phyloP scores from a whole-genome alignment of 192 early-diverging fungal genomes.

The Entrophospora sp. region DNA sequence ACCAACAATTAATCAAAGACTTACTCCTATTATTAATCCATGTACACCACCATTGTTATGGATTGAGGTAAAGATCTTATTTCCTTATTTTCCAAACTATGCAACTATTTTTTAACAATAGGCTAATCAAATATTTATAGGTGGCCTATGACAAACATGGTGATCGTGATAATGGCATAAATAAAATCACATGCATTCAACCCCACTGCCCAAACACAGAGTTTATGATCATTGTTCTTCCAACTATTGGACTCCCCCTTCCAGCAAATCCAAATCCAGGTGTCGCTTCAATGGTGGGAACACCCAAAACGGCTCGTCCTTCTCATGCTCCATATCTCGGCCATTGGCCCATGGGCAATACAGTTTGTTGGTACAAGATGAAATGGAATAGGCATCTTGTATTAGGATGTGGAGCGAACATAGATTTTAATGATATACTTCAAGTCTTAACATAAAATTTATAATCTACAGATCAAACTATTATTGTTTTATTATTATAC shows the following conservation, averaged over 20 bases:
- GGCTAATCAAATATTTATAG: conserved; percentile 3
- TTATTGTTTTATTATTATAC: background rate
- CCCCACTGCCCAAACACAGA: conserved; percentile 6
- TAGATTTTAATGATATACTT: conserved; percentile 10
- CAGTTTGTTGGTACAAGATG: background rate
- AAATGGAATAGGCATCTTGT: conserved; percentile 9
- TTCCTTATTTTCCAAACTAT: conserved; percentile 1
- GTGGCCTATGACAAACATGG: background rate
- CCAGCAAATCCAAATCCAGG: background rate
- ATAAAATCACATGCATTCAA: conserved; percentile 3
- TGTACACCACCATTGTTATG: conserved; percentile 1
- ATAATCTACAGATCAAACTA: conserved; percentile 8
- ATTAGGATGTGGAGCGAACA: conserved; percentile 1
- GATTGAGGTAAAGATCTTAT: conserved; percentile 14
- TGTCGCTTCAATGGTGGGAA: background rate
- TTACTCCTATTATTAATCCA: background rate
- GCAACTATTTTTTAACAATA: background rate
- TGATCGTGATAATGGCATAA: conserved; percentile 13
- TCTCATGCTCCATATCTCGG: conserved; percentile 7
- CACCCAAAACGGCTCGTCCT: background rate
- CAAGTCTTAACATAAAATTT: conserved; percentile 11
- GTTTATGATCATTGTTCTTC: conserved; percentile 6
- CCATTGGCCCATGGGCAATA: background rate
- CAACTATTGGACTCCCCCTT: background rate
- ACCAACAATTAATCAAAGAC: background rate